Base-by-base conservation (phyloP, 2,329 filamentous ascomycete genomes). In the Cladophialophora yegresii region DNA sequence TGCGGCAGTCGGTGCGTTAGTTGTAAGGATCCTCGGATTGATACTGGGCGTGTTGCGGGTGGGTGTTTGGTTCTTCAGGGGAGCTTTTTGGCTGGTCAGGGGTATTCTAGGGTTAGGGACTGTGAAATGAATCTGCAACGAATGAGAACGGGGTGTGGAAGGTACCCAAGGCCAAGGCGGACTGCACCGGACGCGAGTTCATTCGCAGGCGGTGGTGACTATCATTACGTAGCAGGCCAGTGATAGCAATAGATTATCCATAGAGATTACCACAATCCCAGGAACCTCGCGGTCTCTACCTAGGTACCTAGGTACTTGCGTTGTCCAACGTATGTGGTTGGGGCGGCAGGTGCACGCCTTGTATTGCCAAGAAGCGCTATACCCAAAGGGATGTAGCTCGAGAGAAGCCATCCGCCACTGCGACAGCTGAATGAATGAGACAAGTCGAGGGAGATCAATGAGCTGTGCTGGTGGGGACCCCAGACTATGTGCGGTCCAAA, bases 1-100 rank as follows among this genome's bases (percentile, higher is more conserved):
- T 49, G 59, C 59, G 10, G 66, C 67, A 3, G 57, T 68, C 4
- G 61, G 47, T 16, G 67, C 63, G 6, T 64, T 70, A 43, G 28
- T 60, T 16, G 36, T 66, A 4, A 56, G 67, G 51, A 47, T 66
- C 5, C 12, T 68, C 47, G 62, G 64, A 16, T n/a, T 62, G 4
- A 51, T 70, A 8, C 13, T 68, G 1, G 45, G 57, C 2, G 36
- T 68, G 22, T 47, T 68, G 33, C 40, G 64, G 4, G 53, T 68
- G 12, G 30, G 70, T 10, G 59, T 55, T 6, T 65, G 66, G 61
- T 22, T 69, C 8, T 56, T 67, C 13, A 65, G 33, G 47, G 51
- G 58, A 6, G 47, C 64, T 8, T 54, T 64, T 23, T 71, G 69
- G 69, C 45, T 71, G 13, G 58, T 66, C 43, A 66, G 61, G 61